phyloP scores from a whole-genome alignment of 352 stramenopile genomes.

The Globisporangium iwayamae region DNA sequence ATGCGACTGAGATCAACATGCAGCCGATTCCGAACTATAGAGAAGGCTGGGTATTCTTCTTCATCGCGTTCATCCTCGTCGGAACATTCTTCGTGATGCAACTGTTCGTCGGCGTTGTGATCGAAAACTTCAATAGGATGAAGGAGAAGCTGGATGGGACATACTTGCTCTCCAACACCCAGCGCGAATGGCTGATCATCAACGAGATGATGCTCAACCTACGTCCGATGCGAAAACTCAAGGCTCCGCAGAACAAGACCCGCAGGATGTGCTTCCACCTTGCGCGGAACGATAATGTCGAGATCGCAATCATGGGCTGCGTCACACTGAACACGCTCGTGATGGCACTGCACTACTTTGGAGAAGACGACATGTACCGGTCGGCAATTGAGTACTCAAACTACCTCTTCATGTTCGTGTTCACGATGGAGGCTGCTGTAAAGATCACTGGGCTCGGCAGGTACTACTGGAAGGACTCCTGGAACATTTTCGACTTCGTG shows the following conservation, averaged over 20 bases:
- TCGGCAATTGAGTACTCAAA: constrained; percentile 68
- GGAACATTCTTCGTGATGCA: constrained; percentile 91
- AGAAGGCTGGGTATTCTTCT: constrained; percentile 78
- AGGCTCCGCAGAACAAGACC: constrained; percentile 37
- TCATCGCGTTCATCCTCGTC: constrained; percentile 88
- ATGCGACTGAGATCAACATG: constrained; percentile 88
- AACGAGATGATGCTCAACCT: constrained; percentile 56
- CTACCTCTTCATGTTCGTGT: constrained; percentile 79
- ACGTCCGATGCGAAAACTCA: constrained; percentile 34
- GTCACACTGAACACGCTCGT: constrained; percentile 87
- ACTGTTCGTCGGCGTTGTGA: constrained; percentile 92
- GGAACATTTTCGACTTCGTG: constrained; percentile 86
- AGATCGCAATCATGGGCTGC: constrained; percentile 71
- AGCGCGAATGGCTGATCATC: constrained; percentile 73
- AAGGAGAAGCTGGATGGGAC: constrained; percentile 59
- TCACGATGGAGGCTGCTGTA: constrained; percentile 73
- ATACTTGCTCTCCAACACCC: constrained; percentile 64
- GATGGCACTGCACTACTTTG: constrained; percentile 86
- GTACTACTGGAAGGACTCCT: constrained; percentile 79
- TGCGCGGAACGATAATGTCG: constrained; percentile 55
- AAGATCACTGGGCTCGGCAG: constrained; percentile 79
- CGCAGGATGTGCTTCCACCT: constrained; percentile 36
- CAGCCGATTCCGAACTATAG: constrained; percentile 83
- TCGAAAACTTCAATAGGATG: constrained; percentile 90
- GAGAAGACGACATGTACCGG: constrained; percentile 65